Base-by-base conservation (phyloP, 441 rosid genomes). In the Rhodomyrtus psidioides region DNA sequence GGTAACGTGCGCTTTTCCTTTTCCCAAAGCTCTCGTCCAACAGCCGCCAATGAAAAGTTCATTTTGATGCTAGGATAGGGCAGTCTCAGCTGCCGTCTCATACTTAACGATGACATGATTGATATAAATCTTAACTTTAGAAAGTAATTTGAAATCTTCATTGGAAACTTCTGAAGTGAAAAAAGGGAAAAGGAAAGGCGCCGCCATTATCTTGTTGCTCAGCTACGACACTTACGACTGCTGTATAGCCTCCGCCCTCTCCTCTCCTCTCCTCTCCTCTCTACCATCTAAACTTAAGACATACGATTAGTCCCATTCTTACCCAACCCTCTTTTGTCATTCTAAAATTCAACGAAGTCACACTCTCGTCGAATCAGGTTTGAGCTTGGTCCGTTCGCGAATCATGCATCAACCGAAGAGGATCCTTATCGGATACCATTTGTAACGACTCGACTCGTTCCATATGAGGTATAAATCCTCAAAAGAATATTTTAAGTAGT, bases 1-100 rank as follows among this genome's bases (percentile, higher is more conserved):
- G 91, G 93, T 92, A 91, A 70, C 44, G 15, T 34, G 21, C 49
- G 34, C 12, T 42, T 42, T 42, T 42, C 6, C 7, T 6, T 39
- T 34, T 26, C 49, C 39, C 39, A 39, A 39, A 70, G 34, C 79
- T 39, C 10, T 21, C 21, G 19, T 34, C 39, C 9, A n/a, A n/a
- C 79, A 2, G 79, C 79, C 79, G 79, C 49, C 79, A 21, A 1
- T 19, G n/a, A 70, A 39, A 70, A 39, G n/a, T 21, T 70, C 49
- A 39, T 21, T 39, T 70, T 70, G n/a, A 21, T 21, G 79, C n/a
- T 70, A 39, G 79, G 49, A 70, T 70, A 39, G 79, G 79, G 14
- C 5, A n/a, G 79, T 28, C 23, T 10, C 24, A 17, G n/a, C 49
- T 10, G 16, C 26, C 23, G 79, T 21, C 49, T 70, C 30, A 2